Evolutionary conservation across 208 protist species (phyloP).

Genomic region (Trypanosoma vivax): DNA sequence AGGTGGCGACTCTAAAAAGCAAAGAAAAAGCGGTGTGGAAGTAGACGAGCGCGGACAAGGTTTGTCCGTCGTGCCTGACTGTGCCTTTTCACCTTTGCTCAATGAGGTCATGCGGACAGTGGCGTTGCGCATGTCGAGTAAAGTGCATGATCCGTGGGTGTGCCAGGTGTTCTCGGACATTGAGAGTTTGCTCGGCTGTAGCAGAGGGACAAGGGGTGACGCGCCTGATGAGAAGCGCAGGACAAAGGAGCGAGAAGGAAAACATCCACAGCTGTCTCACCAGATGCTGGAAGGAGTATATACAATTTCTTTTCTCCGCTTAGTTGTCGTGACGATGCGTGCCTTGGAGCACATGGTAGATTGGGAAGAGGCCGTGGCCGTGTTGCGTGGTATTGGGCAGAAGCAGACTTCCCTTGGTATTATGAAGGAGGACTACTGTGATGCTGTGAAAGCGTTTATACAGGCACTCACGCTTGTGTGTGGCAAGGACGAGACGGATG

Average conservation of each 20-base stretch:
- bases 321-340: conserved; percentile 63
- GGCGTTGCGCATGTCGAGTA: conserved; percentile 34
- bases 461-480: conserved; percentile 48
- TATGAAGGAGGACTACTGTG: conserved; percentile 64
- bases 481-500: conserved; percentile 41
- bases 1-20: too few species aligned
- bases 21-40: conserved; percentile 26
- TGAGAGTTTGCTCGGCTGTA: conserved; percentile 6
- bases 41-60: conserved; percentile 20
- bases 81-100: conserved; percentile 62
- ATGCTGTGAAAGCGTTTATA: conserved; percentile 64
- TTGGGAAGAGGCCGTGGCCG: conserved; percentile 49
- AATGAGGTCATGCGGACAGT: conserved; percentile 81
- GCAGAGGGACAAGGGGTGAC: conserved; percentile 7
- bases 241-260: neutral
- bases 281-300: conserved; percentile 71
- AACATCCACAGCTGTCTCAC: conserved; percentile 1
- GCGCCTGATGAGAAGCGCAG: neutral
- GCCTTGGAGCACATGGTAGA: conserved; percentile 23
- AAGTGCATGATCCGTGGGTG: conserved; percentile 56
- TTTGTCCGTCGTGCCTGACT: conserved; percentile 48
- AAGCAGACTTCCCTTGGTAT: conserved; percentile 53
- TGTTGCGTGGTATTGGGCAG: conserved; percentile 44
- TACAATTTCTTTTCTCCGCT: conserved; percentile 59
- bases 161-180: conserved; percentile 72